Evolutionary conservation across 1,284 basidiomycete genomes (phyloP).

Genomic region (Cystobasidiaceae sp.): DNA sequence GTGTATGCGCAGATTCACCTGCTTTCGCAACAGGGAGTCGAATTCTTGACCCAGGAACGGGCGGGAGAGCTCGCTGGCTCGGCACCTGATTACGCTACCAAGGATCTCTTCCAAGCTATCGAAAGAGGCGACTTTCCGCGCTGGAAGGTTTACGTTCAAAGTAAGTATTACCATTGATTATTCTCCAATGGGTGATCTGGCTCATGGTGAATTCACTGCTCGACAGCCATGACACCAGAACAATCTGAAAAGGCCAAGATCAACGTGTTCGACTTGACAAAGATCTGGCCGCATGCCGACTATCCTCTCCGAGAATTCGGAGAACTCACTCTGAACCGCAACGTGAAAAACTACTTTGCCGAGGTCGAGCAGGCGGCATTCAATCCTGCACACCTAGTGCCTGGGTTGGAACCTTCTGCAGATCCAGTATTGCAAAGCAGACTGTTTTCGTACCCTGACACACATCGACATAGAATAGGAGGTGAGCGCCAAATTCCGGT

Average conservation of each 20-base stretch:
- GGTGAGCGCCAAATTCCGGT: no score
- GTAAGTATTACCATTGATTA: no score
- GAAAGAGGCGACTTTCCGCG: slow-evolving; percentile 67
- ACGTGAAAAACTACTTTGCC: slow-evolving; percentile 60
- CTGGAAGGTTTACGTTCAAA: slow-evolving; percentile 66
- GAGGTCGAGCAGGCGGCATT: slow-evolving; percentile 61
- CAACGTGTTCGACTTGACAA: slow-evolving; percentile 83
- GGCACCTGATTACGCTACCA: slow-evolving; percentile 74
- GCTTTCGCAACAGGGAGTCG: slow-evolving; percentile 68
- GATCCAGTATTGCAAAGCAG: slow-evolving; percentile 92
- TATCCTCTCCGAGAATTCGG: slow-evolving; percentile 82
- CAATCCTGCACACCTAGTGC: slow-evolving; percentile 75
- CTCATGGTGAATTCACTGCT: no score
- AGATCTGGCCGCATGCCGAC: slow-evolving; percentile 62
- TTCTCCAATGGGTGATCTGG: no score
- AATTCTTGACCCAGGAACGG: slow-evolving; percentile 57
- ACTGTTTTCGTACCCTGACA: slow-evolving; percentile 91
- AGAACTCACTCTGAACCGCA: slow-evolving; percentile 78
- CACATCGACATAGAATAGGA: slow-evolving; percentile 70
- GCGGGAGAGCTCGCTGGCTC: slow-evolving; percentile 60
- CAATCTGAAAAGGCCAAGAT: slow-evolving; percentile 83
- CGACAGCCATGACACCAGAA: slow-evolving; percentile 59
- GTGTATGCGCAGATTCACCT: slow-evolving; percentile 78
- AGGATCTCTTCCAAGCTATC: slow-evolving; percentile 72
- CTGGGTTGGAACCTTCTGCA: slow-evolving; percentile 77